Evolutionary conservation across 768 basidiomycete species (phyloP).

Genomic region (Kondoa malvinella): DNA sequence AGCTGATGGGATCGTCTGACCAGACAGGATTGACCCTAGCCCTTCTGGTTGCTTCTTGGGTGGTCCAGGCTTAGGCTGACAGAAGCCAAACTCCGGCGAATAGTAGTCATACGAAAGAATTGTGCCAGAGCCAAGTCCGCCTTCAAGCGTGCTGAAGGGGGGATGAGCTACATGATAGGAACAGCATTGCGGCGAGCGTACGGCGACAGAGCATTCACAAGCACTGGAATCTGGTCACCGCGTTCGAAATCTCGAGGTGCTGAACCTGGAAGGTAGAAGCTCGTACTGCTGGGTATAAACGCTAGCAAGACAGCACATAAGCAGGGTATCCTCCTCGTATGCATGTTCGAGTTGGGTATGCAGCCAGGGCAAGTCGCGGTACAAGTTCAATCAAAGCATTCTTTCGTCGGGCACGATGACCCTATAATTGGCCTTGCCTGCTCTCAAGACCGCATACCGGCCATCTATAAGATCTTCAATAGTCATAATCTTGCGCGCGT

Average conservation of each 20-base stretch:
- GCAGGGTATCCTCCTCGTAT: too few relatives aligned
- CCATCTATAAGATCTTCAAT: slow-evolving; percentile 7
- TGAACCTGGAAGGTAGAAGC: slow-evolving; percentile 78
- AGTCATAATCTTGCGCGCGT: slow-evolving; percentile 37
- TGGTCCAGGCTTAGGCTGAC: slow-evolving; percentile 56
- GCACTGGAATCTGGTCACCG: slow-evolving; percentile 56
- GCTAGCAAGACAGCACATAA: too few relatives aligned
- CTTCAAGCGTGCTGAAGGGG: too few relatives aligned
- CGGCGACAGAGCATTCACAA: neutral
- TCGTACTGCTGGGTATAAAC: slow-evolving; percentile 27
- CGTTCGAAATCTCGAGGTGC: slow-evolving; percentile 64
- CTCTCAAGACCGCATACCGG: slow-evolving; percentile 6
- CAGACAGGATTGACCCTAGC: slow-evolving; percentile 88
- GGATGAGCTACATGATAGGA: neutral
- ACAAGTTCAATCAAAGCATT: too few relatives aligned
- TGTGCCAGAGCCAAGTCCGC: too few relatives aligned
- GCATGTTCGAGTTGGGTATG: too few relatives aligned
- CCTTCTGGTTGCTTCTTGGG: slow-evolving; percentile 34
- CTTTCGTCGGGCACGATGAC: too few relatives aligned
- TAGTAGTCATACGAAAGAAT: slow-evolving; percentile 97
- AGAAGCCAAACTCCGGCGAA: slow-evolving; percentile 68
- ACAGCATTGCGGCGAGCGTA: neutral
- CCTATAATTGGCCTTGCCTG: slow-evolving; percentile 9
- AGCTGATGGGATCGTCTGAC: slow-evolving; percentile 40
- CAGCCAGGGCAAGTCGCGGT: too few relatives aligned